Conservation (phyloP, 306 rosid genomes). For the Canavalia gladiata region DNA sequence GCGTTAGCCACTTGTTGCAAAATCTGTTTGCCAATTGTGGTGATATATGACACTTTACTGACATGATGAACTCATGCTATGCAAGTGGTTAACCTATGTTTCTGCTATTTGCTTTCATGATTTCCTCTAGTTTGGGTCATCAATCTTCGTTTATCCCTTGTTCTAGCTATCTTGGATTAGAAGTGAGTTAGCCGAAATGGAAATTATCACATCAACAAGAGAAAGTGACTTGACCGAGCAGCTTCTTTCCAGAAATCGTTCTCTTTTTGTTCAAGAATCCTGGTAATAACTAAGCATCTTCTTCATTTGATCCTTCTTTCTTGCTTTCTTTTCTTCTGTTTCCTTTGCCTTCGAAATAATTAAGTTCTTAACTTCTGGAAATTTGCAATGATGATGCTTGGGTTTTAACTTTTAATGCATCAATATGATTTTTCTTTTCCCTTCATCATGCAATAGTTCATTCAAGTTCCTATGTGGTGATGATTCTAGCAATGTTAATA, state of each 20-base stretch:
- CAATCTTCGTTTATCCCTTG: slow-evolving; percentile 3
- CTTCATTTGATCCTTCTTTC: slow-evolving; percentile 36
- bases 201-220: slow-evolving; percentile 70
- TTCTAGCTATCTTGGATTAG: slow-evolving; percentile 57
- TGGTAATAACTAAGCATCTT: slow-evolving; percentile 61
- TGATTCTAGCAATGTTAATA: not conserved
- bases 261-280: slow-evolving; percentile 72
- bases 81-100: not conserved
- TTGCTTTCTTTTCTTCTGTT: not conserved
- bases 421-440: slow-evolving; percentile 1
- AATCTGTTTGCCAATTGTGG: slow-evolving; percentile 11
- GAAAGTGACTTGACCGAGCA: slow-evolving; percentile 79
- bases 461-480: not conserved
- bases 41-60: not conserved
- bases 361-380: slow-evolving; percentile 13
- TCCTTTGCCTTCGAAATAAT: not conserved
- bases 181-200: slow-evolving; percentile 65
- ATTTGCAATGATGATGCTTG: slow-evolving; percentile 3
- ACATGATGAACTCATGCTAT: not conserved
- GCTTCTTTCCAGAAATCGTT: slow-evolving; percentile 82
- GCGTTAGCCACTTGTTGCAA: not conserved
- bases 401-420: slow-evolving; percentile 14
- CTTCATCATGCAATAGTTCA: slow-evolving; percentile 20
- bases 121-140: slow-evolving; percentile 40
- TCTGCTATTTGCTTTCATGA: not conserved